A percentile compares a stretch with the other conserved stretches of the same genome.
These are phyloP conservation scores for Peronospora farinosa DNA, from an alignment of 352 stramenopile genomes.

Conservation along the genomic window DNA sequence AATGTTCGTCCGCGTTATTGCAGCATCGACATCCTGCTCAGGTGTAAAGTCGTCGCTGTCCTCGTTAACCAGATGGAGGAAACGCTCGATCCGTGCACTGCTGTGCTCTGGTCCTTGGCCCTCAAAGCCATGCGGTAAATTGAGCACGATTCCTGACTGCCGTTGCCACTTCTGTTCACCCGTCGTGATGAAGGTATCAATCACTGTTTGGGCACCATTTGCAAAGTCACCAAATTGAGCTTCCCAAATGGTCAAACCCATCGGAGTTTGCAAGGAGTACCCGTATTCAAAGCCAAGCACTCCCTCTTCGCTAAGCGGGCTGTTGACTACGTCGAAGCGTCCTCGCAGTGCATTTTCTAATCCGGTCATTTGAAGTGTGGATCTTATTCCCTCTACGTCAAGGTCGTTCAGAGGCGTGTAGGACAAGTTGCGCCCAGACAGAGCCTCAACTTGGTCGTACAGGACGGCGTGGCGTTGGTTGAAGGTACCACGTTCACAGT, in stretches of 20 bases:
- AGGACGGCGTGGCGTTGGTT: conserved; percentile 86
- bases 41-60: conserved; percentile 59
- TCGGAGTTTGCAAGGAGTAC: conserved; percentile 76
- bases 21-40: conserved; percentile 28
- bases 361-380: conserved; percentile 31
- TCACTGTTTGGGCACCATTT: conserved; percentile 85
- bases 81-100: conserved; percentile 78
- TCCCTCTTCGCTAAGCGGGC: conserved; percentile 72
- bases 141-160: conserved; percentile 83
- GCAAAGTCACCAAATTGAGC: conserved; percentile 87
- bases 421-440: conserved; percentile 74
- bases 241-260: conserved; percentile 88
- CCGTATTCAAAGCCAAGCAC: conserved; percentile 86
- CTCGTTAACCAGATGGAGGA: conserved; percentile 77
- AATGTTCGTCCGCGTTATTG: conserved; percentile 59
- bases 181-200: conserved; percentile 80
- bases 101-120: conserved; percentile 83
- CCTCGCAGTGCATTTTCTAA: conserved; percentile 39
- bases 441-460: conserved; percentile 80
- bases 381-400: conserved; percentile 37
- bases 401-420: conserved; percentile 94
- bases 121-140: conserved; percentile 81
- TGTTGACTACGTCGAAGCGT: conserved; percentile 78
- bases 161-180: conserved; percentile 87
- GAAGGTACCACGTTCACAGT: conserved; percentile 87